These are phyloP conservation scores for Stagonosporopsis cucurbitacearum DNA, from an alignment of 2,329 filamentous ascomycete genomes.

Conservation along the genomic window DNA sequence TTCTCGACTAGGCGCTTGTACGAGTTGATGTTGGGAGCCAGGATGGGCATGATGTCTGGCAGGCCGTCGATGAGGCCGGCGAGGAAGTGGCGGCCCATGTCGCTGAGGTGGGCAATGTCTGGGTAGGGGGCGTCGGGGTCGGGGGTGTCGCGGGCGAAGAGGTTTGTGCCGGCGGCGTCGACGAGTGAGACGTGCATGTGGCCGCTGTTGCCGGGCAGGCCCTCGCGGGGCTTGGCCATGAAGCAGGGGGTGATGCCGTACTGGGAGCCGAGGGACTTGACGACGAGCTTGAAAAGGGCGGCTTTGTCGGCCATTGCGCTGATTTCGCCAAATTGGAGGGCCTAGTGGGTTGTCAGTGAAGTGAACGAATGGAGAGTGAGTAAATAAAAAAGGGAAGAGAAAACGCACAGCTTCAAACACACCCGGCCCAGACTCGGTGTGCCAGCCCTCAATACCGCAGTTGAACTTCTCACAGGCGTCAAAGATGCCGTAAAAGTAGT, in stretches of 20 bases:
- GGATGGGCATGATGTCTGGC: constrained; percentile 92
- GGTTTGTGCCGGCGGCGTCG: constrained; percentile 79
- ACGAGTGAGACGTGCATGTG: constrained; percentile 95
- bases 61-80: constrained; percentile 88
- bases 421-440: constrained; percentile 90
- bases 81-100: constrained; percentile 89
- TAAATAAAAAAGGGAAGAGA: background rate
- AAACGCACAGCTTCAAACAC: constrained; percentile 83
- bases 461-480: constrained; percentile 78
- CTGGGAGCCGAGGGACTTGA: constrained; percentile 85
- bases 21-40: constrained; percentile 94
- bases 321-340: constrained; percentile 88
- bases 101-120: constrained; percentile 78
- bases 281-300: constrained; percentile 90
- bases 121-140: constrained; percentile 67
- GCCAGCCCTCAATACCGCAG: constrained; percentile 90
- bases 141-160: constrained; percentile 75
- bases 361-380: background rate
- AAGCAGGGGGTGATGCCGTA: constrained; percentile 96
- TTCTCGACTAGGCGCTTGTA: constrained; percentile 99
- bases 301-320: constrained; percentile 90
- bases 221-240: constrained; percentile 95
- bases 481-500: constrained; percentile 90
- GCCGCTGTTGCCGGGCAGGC: constrained; percentile 90
- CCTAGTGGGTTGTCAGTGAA: constrained; percentile 52